phyloP scores from a whole-genome alignment of 2,329 filamentous ascomycete species.

The Fusarium metavorans region DNA sequence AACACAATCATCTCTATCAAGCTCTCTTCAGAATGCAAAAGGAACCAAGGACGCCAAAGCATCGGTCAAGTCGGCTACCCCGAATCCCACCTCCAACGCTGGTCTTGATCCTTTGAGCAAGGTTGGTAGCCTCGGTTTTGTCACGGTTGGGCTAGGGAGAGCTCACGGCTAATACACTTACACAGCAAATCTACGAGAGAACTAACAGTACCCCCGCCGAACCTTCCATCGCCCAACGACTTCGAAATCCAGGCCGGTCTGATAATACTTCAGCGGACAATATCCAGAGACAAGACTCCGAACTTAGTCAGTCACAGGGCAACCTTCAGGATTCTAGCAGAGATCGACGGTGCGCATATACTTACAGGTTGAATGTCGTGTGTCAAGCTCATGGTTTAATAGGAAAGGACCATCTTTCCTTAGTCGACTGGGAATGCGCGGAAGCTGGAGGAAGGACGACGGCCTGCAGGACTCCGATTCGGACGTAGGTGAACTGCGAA shows the following conservation, averaged over 20 bases:
- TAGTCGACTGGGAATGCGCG: constrained; percentile 80
- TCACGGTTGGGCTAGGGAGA: neutral
- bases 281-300: constrained; percentile 55
- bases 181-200: constrained; percentile 55
- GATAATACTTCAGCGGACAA: constrained; percentile 63
- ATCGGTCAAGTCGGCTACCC: constrained; percentile 42
- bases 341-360: constrained; percentile 74
- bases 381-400: constrained; percentile 18
- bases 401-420: constrained; percentile 93
- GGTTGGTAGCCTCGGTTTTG: constrained; percentile 39
- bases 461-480: constrained; percentile 73
- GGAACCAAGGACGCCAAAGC: constrained; percentile 50
- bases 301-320: constrained; percentile 54
- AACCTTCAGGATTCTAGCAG: constrained; percentile 60
- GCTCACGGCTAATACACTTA: constrained; percentile 14
- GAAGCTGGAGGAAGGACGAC: constrained; percentile 78
- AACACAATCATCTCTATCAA: constrained; percentile 64
- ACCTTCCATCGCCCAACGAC: constrained; percentile 64
- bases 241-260: constrained; percentile 64
- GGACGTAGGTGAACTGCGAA: constrained; percentile 75
- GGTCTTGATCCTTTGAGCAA: constrained; percentile 55
- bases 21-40: constrained; percentile 64
- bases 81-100: constrained; percentile 41
- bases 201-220: constrained; percentile 51
- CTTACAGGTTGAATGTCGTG: neutral